A percentile compares a stretch with the other conserved stretches of the same genome.
Evolutionary conservation across 495 filamentous ascomycete genomes (phyloP).

Genomic region (Aspergillus ostianus): DNA sequence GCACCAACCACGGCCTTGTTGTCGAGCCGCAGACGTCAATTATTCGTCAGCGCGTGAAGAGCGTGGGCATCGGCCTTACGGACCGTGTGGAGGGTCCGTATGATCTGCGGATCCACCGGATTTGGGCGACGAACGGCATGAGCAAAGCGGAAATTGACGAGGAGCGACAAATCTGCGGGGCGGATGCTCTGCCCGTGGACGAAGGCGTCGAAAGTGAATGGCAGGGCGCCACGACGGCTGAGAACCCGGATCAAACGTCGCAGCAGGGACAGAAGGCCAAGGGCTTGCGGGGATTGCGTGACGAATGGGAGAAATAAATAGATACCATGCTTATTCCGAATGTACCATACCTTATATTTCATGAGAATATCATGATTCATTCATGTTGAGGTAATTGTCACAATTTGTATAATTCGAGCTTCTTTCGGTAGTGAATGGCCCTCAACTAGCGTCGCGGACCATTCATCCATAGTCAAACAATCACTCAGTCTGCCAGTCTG

Average conservation of each 20-base stretch:
- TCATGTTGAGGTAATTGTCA: background rate
- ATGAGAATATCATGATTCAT: background rate
- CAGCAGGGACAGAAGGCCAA: constrained; percentile 25
- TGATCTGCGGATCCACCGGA: constrained; percentile 74
- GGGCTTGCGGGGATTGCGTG: constrained; percentile 37
- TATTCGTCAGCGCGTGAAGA: constrained; percentile 76
- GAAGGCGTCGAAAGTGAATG: constrained; percentile 39
- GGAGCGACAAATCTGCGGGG: constrained; percentile 43
- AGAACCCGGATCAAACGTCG: constrained; percentile 2
- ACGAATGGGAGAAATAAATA: constrained; percentile 37
- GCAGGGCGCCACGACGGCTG: constrained; percentile 11
- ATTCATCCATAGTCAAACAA: background rate
- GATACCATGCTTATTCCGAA: constrained; percentile 1
- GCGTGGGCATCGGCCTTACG: constrained; percentile 82
- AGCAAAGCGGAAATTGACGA: constrained; percentile 40
- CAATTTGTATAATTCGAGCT: background rate
- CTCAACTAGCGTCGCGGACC: no score
- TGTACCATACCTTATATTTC: background rate
- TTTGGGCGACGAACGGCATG: constrained; percentile 69
- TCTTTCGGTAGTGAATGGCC: background rate
- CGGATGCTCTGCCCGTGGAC: constrained; percentile 42
- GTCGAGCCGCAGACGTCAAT: constrained; percentile 90
- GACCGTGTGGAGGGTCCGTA: constrained; percentile 86
- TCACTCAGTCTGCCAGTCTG: background rate
- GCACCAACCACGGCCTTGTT: constrained; percentile 87